Conservation (phyloP, 306 rosid genomes). For the Ochetophila trinervis region DNA sequence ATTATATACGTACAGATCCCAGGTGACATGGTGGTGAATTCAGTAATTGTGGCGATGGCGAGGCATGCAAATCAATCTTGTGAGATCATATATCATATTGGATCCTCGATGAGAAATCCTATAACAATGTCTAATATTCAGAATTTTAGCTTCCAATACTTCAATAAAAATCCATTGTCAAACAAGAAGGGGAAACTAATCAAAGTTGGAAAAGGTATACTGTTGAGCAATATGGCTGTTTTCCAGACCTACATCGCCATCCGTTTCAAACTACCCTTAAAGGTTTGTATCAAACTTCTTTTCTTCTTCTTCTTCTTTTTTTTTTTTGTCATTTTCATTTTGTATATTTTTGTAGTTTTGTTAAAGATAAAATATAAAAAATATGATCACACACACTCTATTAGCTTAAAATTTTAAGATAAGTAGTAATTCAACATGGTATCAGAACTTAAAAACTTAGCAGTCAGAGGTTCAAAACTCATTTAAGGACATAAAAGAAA, state of each 20-base stretch:
- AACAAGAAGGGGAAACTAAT: slow-evolving; percentile 12
- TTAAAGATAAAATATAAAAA: too few species aligned
- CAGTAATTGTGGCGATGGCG: slow-evolving; percentile 34
- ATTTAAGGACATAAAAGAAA: too few species aligned
- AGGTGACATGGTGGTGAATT: slow-evolving; percentile 44
- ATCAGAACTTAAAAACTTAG: too few species aligned
- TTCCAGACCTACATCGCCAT: slow-evolving; percentile 20
- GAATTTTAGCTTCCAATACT: slow-evolving; percentile 6
- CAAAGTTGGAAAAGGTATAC: neutral
- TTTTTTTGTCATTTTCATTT: neutral
- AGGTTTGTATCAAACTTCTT: slow-evolving; percentile 23
- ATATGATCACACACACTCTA: too few species aligned
- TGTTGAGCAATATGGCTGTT: slow-evolving; percentile 13
- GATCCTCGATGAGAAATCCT: slow-evolving; percentile 38
- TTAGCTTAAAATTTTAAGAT: too few species aligned
- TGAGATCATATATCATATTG: slow-evolving; percentile 35
- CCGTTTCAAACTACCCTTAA: slow-evolving; percentile 26
- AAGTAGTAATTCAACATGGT: too few species aligned
- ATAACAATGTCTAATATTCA: neutral
- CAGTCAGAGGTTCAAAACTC: too few species aligned
- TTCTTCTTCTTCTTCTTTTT: too few species aligned
- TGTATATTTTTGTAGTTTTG: too few species aligned
- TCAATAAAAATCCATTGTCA: slow-evolving; percentile 15
- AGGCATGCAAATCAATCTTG: slow-evolving; percentile 11
- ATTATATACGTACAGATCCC: slow-evolving; percentile 44